These are phyloP conservation scores for Besnoitia besnoiti DNA, from an alignment of 169 alveolate genomes.

Conservation along the genomic window DNA sequence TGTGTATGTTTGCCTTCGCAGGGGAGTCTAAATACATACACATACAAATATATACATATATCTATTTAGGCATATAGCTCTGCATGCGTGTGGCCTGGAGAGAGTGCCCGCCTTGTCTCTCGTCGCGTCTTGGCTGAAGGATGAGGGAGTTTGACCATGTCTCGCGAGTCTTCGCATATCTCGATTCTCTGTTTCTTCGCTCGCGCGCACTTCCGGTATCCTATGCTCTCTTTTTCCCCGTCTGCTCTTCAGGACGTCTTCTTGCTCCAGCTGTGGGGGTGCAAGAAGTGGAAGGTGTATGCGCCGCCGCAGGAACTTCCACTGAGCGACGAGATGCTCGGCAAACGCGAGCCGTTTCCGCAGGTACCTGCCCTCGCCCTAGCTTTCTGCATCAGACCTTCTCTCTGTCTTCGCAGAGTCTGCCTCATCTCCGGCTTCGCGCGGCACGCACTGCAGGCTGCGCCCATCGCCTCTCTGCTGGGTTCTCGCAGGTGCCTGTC, in stretches of 20 bases:
- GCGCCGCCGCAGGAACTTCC: constrained; percentile 20
- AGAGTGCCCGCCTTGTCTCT: no score
- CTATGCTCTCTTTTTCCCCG: not conserved
- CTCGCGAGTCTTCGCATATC: not conserved
- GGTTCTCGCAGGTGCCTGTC: no score
- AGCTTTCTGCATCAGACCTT: not conserved
- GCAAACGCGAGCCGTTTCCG: constrained; percentile 47
- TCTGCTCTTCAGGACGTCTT: constrained; percentile 61
- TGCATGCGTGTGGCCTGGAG: no score
- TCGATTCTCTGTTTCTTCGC: not conserved
- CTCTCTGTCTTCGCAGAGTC: not conserved
- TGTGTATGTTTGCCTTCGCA: no score
- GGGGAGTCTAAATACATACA: no score
- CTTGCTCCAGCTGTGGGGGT: constrained; percentile 66
- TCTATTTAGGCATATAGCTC: no score
- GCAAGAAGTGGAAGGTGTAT: constrained; percentile 60
- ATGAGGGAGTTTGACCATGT: no score
- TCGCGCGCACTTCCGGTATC: not conserved
- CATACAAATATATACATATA: no score
- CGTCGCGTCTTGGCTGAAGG: no score
- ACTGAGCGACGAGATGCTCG: constrained; percentile 64
- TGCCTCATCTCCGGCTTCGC: no score
- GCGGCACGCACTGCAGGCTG: no score
- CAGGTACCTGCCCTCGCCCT: not conserved
- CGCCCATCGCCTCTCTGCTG: no score